Evolutionary conservation across 2,329 filamentous ascomycete genomes (phyloP).

Genomic region (Fusarium drepaniforme): DNA sequence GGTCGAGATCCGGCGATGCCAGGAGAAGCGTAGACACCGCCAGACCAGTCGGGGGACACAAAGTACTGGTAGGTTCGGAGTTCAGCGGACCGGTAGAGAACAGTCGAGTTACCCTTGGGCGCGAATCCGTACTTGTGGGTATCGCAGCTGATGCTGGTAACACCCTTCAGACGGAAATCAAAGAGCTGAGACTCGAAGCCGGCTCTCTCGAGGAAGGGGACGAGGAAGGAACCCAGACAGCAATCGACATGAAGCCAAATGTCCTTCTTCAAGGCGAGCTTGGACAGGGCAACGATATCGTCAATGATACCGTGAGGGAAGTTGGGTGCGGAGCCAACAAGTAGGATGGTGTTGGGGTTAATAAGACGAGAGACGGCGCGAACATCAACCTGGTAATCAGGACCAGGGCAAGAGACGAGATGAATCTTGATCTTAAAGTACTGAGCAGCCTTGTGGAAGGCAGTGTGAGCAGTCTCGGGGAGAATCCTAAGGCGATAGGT

Average conservation of each 20-base stretch:
- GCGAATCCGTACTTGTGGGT: slow-evolving; percentile 99
- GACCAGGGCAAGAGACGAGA: slow-evolving; percentile 87
- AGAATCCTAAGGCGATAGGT: slow-evolving; percentile 75
- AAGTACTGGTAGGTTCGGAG: slow-evolving; percentile 96
- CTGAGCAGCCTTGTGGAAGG: slow-evolving; percentile 92
- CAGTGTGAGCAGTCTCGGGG: slow-evolving; percentile 93
- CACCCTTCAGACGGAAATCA: slow-evolving; percentile 93
- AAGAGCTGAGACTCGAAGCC: slow-evolving; percentile 91
- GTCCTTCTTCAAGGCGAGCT: slow-evolving; percentile 81
- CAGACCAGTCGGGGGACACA: slow-evolving; percentile 93
- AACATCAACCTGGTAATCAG: slow-evolving; percentile 86
- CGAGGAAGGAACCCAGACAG: slow-evolving; percentile 94
- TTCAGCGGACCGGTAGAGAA: slow-evolving; percentile 85
- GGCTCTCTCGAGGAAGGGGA: slow-evolving; percentile 92
- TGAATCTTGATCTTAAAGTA: slow-evolving; percentile 99
- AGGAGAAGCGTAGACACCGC: slow-evolving; percentile 95
- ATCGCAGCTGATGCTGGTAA: slow-evolving; percentile 95
- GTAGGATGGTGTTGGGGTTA: slow-evolving; percentile 92
- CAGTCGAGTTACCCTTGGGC: slow-evolving; percentile 94
- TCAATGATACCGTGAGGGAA: slow-evolving; percentile 99
- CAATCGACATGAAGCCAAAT: slow-evolving; percentile 96
- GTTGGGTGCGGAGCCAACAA: slow-evolving; percentile 96
- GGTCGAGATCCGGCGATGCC: slow-evolving; percentile 92
- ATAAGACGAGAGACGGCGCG: slow-evolving; percentile 84
- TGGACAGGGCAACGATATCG: slow-evolving; percentile 88